These are phyloP conservation scores for Sugiyamaella qingdaonensis DNA, from an alignment of 805 yeast species.

Conservation along the genomic window DNA sequence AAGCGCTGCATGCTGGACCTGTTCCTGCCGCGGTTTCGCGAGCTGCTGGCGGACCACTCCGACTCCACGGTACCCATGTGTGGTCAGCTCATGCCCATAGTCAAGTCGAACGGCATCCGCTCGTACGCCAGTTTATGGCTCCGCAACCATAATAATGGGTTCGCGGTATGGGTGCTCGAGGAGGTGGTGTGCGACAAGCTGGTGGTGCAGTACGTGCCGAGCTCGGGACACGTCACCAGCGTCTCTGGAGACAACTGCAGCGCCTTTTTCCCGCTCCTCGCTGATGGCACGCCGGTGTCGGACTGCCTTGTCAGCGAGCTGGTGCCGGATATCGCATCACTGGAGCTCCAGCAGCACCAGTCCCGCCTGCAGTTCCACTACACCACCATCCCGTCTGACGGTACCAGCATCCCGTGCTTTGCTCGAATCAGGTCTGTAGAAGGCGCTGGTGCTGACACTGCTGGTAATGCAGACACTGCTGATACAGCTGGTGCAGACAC, in stretches of 20 bases:
- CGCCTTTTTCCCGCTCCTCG: constrained; percentile 4
- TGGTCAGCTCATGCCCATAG: constrained; percentile 81
- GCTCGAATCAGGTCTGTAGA: constrained; percentile 5
- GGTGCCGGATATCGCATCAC: constrained; percentile 26
- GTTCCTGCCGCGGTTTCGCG: constrained; percentile 26
- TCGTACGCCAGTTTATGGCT: constrained; percentile 94
- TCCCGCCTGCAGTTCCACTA: constrained; percentile 17
- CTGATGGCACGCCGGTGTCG: neutral
- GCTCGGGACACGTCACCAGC: constrained; percentile 4
- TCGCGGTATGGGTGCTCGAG: constrained; percentile 80
- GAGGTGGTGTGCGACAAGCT: constrained; percentile 52
- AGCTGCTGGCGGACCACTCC: neutral
- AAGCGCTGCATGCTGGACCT: constrained; percentile 68
- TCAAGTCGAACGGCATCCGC: constrained; percentile 56
- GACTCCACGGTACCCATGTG: constrained; percentile 30
- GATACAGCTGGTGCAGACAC: too few relatives aligned
- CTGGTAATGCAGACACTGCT: too few relatives aligned
- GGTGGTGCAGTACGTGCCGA: constrained; percentile 14
- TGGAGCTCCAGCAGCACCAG: neutral
- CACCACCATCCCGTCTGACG: constrained; percentile 13
- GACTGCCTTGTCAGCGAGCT: neutral
- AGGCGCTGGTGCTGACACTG: constrained; percentile 38
- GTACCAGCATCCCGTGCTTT: constrained; percentile 15
- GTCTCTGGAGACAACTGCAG: constrained; percentile 13
- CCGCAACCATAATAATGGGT: constrained; percentile 38